A percentile compares a stretch with the other conserved stretches of the same genome.
phyloP scores from a whole-genome alignment of 2,329 filamentous ascomycete species.

The Aureobasidium sp. region DNA sequence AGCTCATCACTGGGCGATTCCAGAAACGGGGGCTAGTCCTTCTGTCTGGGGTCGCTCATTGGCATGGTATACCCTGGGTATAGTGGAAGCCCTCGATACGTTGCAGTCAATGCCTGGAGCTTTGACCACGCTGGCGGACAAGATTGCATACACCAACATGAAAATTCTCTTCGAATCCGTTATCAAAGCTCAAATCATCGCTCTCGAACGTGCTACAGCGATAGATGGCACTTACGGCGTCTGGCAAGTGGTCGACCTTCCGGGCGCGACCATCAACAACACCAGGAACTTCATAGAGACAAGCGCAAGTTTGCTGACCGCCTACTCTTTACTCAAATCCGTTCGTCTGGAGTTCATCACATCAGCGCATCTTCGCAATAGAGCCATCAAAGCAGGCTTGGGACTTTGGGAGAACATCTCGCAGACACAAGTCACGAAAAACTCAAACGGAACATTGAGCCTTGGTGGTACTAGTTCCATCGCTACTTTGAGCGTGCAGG shows the following conservation, averaged over 20 bases:
- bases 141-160: not conserved
- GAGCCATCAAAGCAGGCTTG: not conserved
- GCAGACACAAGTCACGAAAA: not conserved
- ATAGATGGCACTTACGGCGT: not conserved
- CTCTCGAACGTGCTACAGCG: not conserved
- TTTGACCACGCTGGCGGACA: not conserved
- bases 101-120: not conserved
- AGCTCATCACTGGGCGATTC: not conserved
- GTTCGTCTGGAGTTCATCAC: not conserved
- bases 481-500: not conserved
- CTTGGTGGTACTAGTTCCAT: not conserved
- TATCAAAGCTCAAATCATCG: not conserved
- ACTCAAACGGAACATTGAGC: not conserved
- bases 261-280: not conserved
- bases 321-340: not conserved
- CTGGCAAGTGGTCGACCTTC: not conserved
- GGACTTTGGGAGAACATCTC: not conserved
- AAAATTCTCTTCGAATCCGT: not conserved
- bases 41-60: not conserved
- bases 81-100: not conserved
- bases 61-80: slow-evolving; percentile 1
- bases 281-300: not conserved
- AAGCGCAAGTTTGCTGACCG: not conserved
- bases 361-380: not conserved
- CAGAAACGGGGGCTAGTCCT: not conserved